Conservation (phyloP, 768 basidiomycete species). For the Lactarius indigo region DNA sequence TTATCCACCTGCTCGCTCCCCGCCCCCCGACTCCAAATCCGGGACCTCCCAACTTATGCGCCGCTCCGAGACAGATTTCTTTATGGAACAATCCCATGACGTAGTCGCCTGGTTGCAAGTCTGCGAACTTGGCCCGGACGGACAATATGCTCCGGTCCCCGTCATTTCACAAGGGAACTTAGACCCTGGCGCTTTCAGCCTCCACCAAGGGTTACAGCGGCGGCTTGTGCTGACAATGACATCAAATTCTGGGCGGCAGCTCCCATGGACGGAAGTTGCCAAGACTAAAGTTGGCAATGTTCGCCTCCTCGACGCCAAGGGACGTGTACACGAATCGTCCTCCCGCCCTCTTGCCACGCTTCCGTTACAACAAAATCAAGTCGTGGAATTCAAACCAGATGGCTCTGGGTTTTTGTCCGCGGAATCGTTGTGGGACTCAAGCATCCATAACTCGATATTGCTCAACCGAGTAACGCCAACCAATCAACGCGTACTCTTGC, state of each 20-base stretch:
- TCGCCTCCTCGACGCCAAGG: constrained; percentile 79
- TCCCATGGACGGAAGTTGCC: constrained; percentile 81
- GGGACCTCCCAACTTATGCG: constrained; percentile 69
- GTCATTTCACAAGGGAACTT: constrained; percentile 71
- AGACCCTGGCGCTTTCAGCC: constrained; percentile 81
- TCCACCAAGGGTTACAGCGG: constrained; percentile 93
- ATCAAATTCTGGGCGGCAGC: constrained; percentile 84
- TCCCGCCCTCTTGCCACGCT: constrained; percentile 70
- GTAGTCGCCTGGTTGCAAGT: constrained; percentile 87
- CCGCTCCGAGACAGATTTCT: constrained; percentile 88
- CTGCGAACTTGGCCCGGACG: constrained; percentile 80
- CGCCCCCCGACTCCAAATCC: constrained; percentile 38
- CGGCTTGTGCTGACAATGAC: constrained; percentile 71
- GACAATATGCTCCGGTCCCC: constrained; percentile 78
- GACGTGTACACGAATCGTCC: constrained; percentile 73
- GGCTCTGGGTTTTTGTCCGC: constrained; percentile 71
- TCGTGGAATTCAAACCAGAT: constrained; percentile 74
- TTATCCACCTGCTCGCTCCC: constrained; percentile 31
- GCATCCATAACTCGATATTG: constrained; percentile 79
- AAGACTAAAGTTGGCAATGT: constrained; percentile 79
- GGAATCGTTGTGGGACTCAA: constrained; percentile 89
- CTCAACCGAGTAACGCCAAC: constrained; percentile 81
- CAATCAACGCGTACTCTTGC: constrained; percentile 76
- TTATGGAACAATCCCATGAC: constrained; percentile 84
- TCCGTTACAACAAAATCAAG: constrained; percentile 69